Conservation (phyloP, 2,329 filamentous ascomycete genomes). For the Pseudogymnoascus sp. region DNA sequence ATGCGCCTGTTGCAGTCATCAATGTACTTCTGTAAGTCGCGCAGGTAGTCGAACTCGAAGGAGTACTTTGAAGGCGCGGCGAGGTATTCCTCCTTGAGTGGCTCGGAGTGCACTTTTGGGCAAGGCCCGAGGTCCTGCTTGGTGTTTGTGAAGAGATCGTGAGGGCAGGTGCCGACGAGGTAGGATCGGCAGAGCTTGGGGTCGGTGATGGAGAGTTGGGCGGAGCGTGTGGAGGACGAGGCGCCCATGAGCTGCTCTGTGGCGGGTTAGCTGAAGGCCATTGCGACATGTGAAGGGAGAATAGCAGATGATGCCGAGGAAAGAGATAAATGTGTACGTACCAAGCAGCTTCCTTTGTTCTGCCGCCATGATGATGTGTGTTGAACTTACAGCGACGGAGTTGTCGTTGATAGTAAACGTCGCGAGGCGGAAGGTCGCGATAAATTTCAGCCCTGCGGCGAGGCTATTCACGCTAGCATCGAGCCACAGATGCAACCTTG, state of each 20-base stretch:
- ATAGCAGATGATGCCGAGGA: not conserved
- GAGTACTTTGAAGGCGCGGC: slow-evolving; percentile 65
- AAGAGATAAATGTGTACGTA: slow-evolving; percentile 28
- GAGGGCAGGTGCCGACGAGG: slow-evolving; percentile 86
- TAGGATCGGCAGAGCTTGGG: slow-evolving; percentile 92
- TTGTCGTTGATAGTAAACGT: slow-evolving; percentile 10
- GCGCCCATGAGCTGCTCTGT: slow-evolving; percentile 86
- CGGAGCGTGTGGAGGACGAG: slow-evolving; percentile 61
- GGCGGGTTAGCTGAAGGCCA: not conserved
- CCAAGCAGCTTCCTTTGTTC: slow-evolving; percentile 95
- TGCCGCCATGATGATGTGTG: slow-evolving; percentile 63
- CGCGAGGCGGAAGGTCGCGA: slow-evolving; percentile 15
- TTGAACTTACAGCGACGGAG: slow-evolving; percentile 8
- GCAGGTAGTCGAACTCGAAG: slow-evolving; percentile 95
- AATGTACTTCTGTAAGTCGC: slow-evolving; percentile 93
- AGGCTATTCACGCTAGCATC: slow-evolving; percentile 11
- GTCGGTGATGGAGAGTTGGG: slow-evolving; percentile 81
- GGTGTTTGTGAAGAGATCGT: slow-evolving; percentile 99
- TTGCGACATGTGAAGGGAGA: not conserved
- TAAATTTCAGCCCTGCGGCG: slow-evolving; percentile 16
- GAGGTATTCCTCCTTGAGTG: slow-evolving; percentile 83
- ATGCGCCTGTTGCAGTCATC: slow-evolving; percentile 94
- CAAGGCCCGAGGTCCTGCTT: slow-evolving; percentile 94
- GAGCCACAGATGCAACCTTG: slow-evolving; percentile 4
- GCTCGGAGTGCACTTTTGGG: slow-evolving; percentile 79